Percentiles rank a stretch among this genome's conserved stretches.
Conservation (phyloP, 2,329 filamentous ascomycete genomes). For the Penicillium glabrum region DNA sequence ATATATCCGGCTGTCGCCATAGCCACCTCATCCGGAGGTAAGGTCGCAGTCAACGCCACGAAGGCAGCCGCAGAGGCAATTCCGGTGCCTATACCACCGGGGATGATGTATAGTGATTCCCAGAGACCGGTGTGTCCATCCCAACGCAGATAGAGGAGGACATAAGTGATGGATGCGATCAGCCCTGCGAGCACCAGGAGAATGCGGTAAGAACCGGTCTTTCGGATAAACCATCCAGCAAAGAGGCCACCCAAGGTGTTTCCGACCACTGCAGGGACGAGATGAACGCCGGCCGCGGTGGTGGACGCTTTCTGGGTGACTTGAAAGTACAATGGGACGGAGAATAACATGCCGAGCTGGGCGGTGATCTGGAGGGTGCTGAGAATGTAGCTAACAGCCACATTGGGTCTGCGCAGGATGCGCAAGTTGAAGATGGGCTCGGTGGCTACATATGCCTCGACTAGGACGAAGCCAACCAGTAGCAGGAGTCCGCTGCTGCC, state of each 20-base stretch:
- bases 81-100: constrained; percentile 55
- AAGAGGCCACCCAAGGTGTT: constrained; percentile 64
- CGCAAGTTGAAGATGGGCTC: constrained; percentile 39
- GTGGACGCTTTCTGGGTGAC: constrained; percentile 59
- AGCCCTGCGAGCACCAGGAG: constrained; percentile 54
- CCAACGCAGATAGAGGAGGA: constrained; percentile 58
- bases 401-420: constrained; percentile 33
- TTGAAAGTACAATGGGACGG: constrained; percentile 69
- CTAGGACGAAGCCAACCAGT: constrained; percentile 26
- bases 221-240: constrained; percentile 58
- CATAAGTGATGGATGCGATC: constrained; percentile 52
- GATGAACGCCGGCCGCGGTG: constrained; percentile 59
- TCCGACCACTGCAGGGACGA: constrained; percentile 67
- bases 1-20: constrained; percentile 53
- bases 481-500: constrained; percentile 10
- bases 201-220: constrained; percentile 60
- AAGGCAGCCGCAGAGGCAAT: constrained; percentile 49
- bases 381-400: constrained; percentile 39
- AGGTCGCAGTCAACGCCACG: constrained; percentile 49
- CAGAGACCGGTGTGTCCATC: constrained; percentile 56
- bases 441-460: constrained; percentile 31
- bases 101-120: constrained; percentile 62
- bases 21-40: constrained; percentile 49
- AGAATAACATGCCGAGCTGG: constrained; percentile 64
- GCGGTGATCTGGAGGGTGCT: constrained; percentile 55